Evolutionary conservation across 495 filamentous ascomycete species (phyloP).

Genomic region (Xylaria scruposa): DNA sequence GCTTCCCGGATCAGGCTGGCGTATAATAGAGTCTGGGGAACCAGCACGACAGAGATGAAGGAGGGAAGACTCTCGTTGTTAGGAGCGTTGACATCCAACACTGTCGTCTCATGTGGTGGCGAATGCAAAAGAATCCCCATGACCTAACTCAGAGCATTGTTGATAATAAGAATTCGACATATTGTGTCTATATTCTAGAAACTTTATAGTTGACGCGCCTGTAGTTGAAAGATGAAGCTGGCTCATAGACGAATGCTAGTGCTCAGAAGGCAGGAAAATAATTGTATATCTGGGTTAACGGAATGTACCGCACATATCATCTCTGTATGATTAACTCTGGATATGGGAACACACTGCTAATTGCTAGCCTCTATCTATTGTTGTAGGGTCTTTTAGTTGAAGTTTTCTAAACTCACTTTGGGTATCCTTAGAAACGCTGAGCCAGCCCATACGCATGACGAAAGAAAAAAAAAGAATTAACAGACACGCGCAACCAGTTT

Average conservation of each 20-base stretch:
- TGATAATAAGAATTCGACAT: not conserved
- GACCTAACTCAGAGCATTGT: not conserved
- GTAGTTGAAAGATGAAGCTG: not conserved
- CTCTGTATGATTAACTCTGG: not conserved
- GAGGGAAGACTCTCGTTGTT: not conserved
- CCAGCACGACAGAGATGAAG: not conserved
- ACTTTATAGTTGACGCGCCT: not conserved
- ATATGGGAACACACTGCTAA: not conserved
- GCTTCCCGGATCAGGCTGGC: not conserved
- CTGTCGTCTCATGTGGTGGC: not conserved
- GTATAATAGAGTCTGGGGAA: not conserved
- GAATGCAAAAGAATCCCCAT: not conserved
- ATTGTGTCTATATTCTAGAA: not conserved
- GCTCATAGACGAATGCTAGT: not conserved
- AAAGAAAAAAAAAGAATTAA: not conserved
- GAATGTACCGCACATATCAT: not conserved
- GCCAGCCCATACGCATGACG: not conserved
- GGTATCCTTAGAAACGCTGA: not conserved
- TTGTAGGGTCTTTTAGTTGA: not conserved
- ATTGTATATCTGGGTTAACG: not conserved
- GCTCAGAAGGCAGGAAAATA: not conserved
- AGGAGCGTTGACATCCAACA: not conserved
- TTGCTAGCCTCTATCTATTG: not conserved
- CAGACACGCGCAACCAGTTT: not conserved
- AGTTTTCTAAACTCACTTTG: not conserved